These are phyloP conservation scores for Gaertneriomyces semiglobifer DNA, from an alignment of 192 early-diverging fungal genomes.

Conservation along the genomic window DNA sequence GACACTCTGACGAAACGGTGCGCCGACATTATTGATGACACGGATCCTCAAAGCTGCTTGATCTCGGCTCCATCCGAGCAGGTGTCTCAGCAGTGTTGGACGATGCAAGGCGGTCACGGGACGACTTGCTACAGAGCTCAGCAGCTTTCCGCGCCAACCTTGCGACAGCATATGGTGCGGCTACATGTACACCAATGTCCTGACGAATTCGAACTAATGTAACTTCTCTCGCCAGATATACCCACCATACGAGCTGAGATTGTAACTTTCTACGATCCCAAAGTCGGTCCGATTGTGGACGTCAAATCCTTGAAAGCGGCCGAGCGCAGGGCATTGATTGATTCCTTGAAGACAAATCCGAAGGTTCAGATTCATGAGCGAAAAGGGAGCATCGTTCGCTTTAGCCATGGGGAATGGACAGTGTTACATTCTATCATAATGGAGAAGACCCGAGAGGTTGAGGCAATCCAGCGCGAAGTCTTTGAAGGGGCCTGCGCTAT, in stretches of 20 bases:
- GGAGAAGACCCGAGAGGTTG: conserved; percentile 11
- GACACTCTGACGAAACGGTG: conserved; percentile 1
- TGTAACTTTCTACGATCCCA: background rate
- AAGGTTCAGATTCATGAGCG: too few species aligned
- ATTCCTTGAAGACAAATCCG: too few species aligned
- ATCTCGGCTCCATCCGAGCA: conserved; percentile 15
- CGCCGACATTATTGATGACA: conserved; percentile 18
- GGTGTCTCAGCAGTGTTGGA: conserved; percentile 30
- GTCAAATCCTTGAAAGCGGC: background rate
- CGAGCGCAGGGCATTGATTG: conserved; percentile 1
- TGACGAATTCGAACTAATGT: too few species aligned
- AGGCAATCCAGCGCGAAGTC: conserved; percentile 18
- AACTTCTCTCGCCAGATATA: too few species aligned
- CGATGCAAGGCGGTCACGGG: background rate
- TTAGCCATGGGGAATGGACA: conserved; percentile 33
- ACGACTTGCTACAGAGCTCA: background rate
- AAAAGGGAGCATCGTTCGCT: too few species aligned
- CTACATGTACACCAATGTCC: too few species aligned
- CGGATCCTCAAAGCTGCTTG: conserved; percentile 15
- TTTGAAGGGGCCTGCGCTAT: conserved; percentile 37
- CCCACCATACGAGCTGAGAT: too few species aligned
- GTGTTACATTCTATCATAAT: conserved; percentile 15
- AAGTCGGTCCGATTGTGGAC: conserved; percentile 2
- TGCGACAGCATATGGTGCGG: background rate
- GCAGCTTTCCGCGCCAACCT: background rate